Evolutionary conservation across 768 basidiomycete genomes (phyloP).

Genomic region (Leccinum ochraceum): DNA sequence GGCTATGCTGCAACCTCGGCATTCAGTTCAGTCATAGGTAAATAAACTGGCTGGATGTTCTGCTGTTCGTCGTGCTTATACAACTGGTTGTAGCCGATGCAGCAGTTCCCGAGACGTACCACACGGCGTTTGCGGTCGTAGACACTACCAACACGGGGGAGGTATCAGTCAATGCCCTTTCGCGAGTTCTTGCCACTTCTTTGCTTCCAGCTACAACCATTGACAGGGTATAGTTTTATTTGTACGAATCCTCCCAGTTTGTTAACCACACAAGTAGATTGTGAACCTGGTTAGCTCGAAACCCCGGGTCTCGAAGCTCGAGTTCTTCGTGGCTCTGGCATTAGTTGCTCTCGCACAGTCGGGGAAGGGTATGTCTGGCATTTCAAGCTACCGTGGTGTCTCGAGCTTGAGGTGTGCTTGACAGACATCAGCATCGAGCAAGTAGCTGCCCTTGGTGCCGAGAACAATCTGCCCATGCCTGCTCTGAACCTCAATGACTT

Average conservation of each 20-base stretch:
- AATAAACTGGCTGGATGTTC: slow-evolving; percentile 34
- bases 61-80: slow-evolving; percentile 9
- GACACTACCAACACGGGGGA: slow-evolving; percentile 74
- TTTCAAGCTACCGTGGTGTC: slow-evolving; percentile 3
- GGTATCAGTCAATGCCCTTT: slow-evolving; percentile 79
- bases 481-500: slow-evolving; percentile 62
- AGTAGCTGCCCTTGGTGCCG: slow-evolving; percentile 72
- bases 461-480: slow-evolving; percentile 79
- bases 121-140: slow-evolving; percentile 68
- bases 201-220: slow-evolving; percentile 78
- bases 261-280: slow-evolving; percentile 53
- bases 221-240: slow-evolving; percentile 58
- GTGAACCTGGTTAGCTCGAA: slow-evolving; percentile 85
- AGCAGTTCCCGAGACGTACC: slow-evolving; percentile 77
- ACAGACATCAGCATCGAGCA: slow-evolving; percentile 81
- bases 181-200: slow-evolving; percentile 77
- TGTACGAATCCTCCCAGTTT: not conserved
- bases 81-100: slow-evolving; percentile 59
- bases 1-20: slow-evolving; percentile 50
- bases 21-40: slow-evolving; percentile 73
- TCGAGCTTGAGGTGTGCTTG: not conserved
- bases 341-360: slow-evolving; percentile 85
- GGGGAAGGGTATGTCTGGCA: slow-evolving; percentile 58
- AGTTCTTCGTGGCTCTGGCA: slow-evolving; percentile 90
- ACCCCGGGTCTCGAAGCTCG: slow-evolving; percentile 79